Evolutionary conservation across 2,329 filamentous ascomycete species (phyloP).

Genomic region (Magnaporthiopsis incrustans): DNA sequence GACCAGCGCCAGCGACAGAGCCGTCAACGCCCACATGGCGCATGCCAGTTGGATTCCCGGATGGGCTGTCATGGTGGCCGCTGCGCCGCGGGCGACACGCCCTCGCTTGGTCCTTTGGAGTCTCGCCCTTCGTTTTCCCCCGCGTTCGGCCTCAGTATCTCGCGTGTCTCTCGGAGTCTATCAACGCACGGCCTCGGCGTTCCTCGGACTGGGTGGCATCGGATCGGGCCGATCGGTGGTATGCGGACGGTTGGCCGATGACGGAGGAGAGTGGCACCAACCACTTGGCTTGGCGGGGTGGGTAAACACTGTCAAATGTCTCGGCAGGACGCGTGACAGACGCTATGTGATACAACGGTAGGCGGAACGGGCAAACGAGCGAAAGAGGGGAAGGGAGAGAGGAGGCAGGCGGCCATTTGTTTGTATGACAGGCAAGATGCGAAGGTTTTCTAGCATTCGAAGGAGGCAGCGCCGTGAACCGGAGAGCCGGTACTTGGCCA

Average conservation of each 20-base stretch:
- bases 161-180: background rate
- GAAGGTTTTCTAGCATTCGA: background rate
- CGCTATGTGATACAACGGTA: background rate
- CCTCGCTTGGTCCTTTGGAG: background rate
- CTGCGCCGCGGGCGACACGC: too few species aligned
- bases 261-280: background rate
- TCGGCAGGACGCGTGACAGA: background rate
- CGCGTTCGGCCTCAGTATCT: background rate
- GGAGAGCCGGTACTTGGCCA: background rate
- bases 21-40: slow-evolving; percentile 28
- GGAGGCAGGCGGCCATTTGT: background rate
- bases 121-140: background rate
- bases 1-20: slow-evolving; percentile 24
- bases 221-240: background rate
- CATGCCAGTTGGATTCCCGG: slow-evolving; percentile 23
- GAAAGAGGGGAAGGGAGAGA: background rate
- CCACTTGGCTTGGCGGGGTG: background rate
- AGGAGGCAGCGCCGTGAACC: background rate
- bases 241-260: background rate
- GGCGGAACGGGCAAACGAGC: background rate
- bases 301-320: background rate
- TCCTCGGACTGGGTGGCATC: background rate
- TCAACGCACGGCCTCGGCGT: background rate
- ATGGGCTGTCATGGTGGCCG: slow-evolving; percentile 9
- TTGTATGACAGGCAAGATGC: background rate